These are phyloP conservation scores for Acrocalymma vagum DNA, from an alignment of 2,329 filamentous ascomycete genomes.

Conservation along the genomic window DNA sequence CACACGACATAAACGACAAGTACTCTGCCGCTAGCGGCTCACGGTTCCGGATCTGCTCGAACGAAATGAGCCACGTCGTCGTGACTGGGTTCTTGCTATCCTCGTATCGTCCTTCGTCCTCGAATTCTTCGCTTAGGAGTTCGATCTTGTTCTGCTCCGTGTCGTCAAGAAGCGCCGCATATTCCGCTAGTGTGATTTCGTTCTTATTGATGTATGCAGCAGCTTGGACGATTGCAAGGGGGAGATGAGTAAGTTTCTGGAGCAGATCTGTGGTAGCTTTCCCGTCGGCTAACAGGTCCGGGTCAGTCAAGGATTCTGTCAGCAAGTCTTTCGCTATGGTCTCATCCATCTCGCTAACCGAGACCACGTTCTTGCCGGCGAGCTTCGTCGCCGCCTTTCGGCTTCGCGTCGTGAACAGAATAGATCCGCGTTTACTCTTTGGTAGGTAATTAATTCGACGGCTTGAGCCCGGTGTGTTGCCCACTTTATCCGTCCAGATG, in stretches of 20 bases:
- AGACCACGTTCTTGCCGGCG: constrained; percentile 17
- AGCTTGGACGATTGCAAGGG: constrained; percentile 26
- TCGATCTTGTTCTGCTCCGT: too few relatives aligned
- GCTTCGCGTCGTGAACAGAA: constrained; percentile 34
- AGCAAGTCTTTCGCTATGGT: neutral
- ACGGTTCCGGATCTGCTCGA: constrained; percentile 36
- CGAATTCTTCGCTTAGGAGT: too few relatives aligned
- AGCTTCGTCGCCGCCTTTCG: constrained; percentile 7
- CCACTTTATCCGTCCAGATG: constrained; percentile 12
- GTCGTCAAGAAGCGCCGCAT: too few relatives aligned
- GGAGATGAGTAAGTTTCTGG: constrained; percentile 23
- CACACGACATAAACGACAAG: constrained; percentile 50
- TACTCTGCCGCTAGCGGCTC: constrained; percentile 43
- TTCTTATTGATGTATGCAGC: constrained; percentile 23
- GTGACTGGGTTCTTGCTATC: constrained; percentile 49
- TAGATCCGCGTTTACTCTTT: constrained; percentile 29
- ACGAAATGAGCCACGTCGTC: constrained; percentile 52
- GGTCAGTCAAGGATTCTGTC: constrained; percentile 32
- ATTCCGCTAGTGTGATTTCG: constrained; percentile 16
- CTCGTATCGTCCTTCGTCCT: constrained; percentile 7
- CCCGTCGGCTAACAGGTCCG: constrained; percentile 42
- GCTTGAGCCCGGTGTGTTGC: too few relatives aligned
- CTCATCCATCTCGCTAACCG: constrained; percentile 8
- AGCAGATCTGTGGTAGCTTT: too few relatives aligned
- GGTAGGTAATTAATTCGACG: constrained; percentile 37